phyloP scores from a whole-genome alignment of 306 rosid species.

The Elaeagnus macrophylla region DNA sequence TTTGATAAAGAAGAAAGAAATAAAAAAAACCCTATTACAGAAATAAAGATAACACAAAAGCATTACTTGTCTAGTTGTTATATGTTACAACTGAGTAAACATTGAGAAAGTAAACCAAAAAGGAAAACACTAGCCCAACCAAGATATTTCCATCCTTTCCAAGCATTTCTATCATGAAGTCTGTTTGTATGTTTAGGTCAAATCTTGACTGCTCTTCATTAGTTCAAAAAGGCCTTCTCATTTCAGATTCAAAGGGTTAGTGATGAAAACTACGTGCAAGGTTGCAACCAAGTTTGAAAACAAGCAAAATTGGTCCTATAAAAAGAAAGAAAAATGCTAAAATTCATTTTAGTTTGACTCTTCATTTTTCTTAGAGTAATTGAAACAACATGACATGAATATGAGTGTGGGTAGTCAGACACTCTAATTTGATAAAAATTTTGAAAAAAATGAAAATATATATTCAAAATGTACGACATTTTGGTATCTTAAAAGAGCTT shows the following conservation, averaged over 20 bases:
- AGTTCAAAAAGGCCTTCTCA: background rate
- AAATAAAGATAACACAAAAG: background rate
- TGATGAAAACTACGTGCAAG: slow-evolving; percentile 6
- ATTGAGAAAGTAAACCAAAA: slow-evolving; percentile 1
- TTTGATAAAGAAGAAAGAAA: background rate
- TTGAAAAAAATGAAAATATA: too few relatives aligned
- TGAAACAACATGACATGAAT: too few relatives aligned
- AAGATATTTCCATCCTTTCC: slow-evolving; percentile 17
- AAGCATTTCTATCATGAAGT: slow-evolving; percentile 15
- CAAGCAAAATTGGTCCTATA: background rate
- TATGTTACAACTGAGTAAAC: background rate
- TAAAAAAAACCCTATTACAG: background rate
- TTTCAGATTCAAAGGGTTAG: background rate
- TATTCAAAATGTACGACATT: too few relatives aligned
- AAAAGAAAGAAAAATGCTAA: background rate
- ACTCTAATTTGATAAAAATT: too few relatives aligned
- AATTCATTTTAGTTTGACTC: too few relatives aligned
- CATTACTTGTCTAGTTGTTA: background rate
- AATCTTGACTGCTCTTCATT: slow-evolving; percentile 12
- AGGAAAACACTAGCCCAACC: slow-evolving; percentile 5
- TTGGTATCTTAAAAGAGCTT: too few relatives aligned
- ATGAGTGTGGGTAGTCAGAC: too few relatives aligned
- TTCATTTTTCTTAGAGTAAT: too few relatives aligned
- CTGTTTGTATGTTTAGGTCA: slow-evolving; percentile 12
- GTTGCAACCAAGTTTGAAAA: background rate